These are phyloP conservation scores for Akanthomyces muscarius DNA, from an alignment of 2,329 filamentous ascomycete species.

Conservation along the genomic window DNA sequence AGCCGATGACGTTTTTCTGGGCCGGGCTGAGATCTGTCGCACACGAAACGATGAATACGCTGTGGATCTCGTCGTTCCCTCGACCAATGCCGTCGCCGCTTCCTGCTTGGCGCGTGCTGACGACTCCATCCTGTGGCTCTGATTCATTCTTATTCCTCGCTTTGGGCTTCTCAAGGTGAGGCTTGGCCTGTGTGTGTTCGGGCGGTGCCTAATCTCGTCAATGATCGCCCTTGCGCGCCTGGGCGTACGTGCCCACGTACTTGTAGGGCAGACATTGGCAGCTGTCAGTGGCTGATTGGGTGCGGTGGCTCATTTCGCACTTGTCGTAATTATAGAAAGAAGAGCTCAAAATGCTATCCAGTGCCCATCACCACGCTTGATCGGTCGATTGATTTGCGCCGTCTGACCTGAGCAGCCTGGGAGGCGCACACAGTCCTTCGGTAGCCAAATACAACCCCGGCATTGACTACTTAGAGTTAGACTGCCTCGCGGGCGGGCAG, in stretches of 20 bases:
- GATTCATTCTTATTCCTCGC: background rate
- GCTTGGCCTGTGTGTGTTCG: background rate
- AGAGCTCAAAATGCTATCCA: background rate
- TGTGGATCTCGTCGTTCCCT: background rate
- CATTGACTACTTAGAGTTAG: too few species aligned
- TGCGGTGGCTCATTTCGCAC: background rate
- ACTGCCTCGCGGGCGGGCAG: too few species aligned
- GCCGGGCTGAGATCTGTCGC: slow-evolving; percentile 7
- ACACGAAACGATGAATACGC: slow-evolving; percentile 1
- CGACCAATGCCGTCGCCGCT: background rate
- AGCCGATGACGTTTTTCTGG: background rate
- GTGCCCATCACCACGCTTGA: background rate
- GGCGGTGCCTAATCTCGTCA: background rate
- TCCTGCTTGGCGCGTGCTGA: background rate
- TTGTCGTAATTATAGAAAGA: background rate
- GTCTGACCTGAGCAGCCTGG: too few species aligned
- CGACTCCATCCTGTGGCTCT: background rate
- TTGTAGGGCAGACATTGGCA: background rate
- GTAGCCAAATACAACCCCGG: too few species aligned
- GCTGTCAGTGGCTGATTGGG: background rate
- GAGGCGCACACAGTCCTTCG: too few species aligned
- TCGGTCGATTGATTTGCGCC: background rate
- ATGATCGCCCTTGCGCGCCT: background rate
- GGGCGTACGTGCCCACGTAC: background rate
- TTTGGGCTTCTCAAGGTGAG: background rate